Evolutionary conservation across 495 filamentous ascomycete genomes (phyloP).

Genomic region (Trichoderma virens): DNA sequence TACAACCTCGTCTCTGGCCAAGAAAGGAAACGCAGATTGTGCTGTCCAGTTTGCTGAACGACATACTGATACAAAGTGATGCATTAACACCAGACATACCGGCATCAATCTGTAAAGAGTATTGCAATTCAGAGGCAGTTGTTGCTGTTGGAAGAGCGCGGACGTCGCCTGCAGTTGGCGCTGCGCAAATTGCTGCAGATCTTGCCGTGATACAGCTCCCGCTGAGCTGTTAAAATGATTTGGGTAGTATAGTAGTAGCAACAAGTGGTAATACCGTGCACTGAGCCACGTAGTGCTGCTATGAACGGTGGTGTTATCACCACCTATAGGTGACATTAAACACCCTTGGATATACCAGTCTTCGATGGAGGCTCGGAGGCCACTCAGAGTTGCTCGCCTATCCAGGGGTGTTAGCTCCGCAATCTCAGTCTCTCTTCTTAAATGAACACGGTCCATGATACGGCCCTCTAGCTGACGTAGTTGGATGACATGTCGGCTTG

Average conservation of each 20-base stretch:
- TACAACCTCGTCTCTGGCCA: too few relatives aligned
- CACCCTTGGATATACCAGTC: conserved; percentile 24
- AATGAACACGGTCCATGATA: conserved; percentile 18
- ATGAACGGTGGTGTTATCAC: conserved; percentile 23
- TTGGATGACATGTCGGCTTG: conserved; percentile 23
- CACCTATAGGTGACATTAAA: conserved; percentile 19
- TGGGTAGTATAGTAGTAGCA: conserved; percentile 19
- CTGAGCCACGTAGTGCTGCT: conserved; percentile 25
- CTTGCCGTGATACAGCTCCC: conserved; percentile 12
- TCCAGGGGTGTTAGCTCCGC: conserved; percentile 7
- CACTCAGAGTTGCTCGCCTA: conserved; percentile 11
- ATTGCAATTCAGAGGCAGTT: conserved; percentile 24
- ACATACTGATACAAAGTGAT: too few relatives aligned
- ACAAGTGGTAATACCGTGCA: conserved; percentile 23
- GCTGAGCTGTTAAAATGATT: conserved; percentile 11
- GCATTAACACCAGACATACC: too few relatives aligned
- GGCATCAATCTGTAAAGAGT: conserved; percentile 16
- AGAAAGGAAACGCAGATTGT: too few relatives aligned
- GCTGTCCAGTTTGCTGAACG: too few relatives aligned
- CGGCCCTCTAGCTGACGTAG: conserved; percentile 23
- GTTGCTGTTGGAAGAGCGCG: conserved; percentile 21
- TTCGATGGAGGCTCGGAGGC: conserved; percentile 20
- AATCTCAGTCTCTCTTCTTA: neutral
- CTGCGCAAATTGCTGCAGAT: conserved; percentile 21
- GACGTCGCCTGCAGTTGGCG: conserved; percentile 22